Percentiles rank a stretch among this genome's conserved stretches.
phyloP scores from a whole-genome alignment of 148 eudicot species.

The Vaccinium myrtillus region DNA sequence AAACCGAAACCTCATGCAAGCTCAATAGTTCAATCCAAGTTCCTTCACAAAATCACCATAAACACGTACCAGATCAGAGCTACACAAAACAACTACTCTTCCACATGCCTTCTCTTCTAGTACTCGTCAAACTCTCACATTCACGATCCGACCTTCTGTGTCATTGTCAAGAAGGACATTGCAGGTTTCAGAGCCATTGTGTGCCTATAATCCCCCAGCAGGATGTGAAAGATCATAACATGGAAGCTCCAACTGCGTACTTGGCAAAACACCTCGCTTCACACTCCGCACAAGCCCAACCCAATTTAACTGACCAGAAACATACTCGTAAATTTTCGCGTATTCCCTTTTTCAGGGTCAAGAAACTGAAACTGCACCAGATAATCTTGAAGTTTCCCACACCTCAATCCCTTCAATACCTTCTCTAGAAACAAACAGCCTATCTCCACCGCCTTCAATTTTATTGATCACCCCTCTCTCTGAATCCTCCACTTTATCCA shows the following conservation, averaged over 20 bases:
- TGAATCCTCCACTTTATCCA: conserved; percentile 67
- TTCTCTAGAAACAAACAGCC: conserved; percentile 80
- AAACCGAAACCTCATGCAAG: not conserved
- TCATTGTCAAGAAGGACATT: not conserved
- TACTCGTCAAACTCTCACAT: not conserved
- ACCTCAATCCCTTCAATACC: conserved; percentile 87
- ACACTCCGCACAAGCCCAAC: not conserved
- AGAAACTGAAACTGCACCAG: conserved; percentile 38
- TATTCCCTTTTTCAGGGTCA: conserved; percentile 10
- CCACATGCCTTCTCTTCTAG: not conserved
- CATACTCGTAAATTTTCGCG: not conserved
- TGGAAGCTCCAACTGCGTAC: not conserved
- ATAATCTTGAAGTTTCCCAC: conserved; percentile 69
- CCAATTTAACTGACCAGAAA: not conserved
- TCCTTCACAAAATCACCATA: not conserved
- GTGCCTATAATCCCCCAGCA: not conserved
- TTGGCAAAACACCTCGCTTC: not conserved
- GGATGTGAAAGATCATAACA: not conserved
- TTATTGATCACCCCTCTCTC: conserved; percentile 56
- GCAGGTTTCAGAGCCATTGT: not conserved
- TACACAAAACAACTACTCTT: not conserved
- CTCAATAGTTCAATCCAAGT: not conserved
- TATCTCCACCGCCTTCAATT: conserved; percentile 78
- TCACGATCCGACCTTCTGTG: not conserved
- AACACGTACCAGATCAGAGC: not conserved